phyloP scores from a whole-genome alignment of 345 rosid genomes.

The Arabis hirsuta region DNA sequence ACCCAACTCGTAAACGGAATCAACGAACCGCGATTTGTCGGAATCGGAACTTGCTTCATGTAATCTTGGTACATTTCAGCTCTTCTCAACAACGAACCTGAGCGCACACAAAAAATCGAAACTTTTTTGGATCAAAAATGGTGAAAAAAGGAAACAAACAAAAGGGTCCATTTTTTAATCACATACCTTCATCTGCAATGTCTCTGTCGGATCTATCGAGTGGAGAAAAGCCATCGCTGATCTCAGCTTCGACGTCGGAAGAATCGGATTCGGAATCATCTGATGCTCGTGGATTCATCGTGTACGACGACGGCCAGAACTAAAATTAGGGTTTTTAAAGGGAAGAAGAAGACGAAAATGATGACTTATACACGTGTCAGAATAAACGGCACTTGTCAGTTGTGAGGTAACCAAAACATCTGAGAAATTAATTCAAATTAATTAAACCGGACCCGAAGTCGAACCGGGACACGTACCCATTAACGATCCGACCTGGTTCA shows the following conservation, averaged over 20 bases:
- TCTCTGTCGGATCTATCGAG: conserved; percentile 38
- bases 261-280: conserved; percentile 54
- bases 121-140: neutral
- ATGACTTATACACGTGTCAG: conserved; percentile 33
- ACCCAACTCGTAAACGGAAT: conserved; percentile 81
- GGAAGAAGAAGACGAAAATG: conserved; percentile 11
- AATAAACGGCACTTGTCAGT: conserved; percentile 16
- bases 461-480: conserved; percentile 1
- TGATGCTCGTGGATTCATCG: conserved; percentile 45
- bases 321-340: conserved; percentile 17
- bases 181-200: conserved; percentile 53
- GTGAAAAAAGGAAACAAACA: neutral
- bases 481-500: neutral
- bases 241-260: conserved; percentile 53
- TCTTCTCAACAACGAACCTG: conserved; percentile 38
- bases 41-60: conserved; percentile 73
- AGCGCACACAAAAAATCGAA: conserved; percentile 5
- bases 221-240: conserved; percentile 37
- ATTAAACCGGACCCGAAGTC: neutral
- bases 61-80: conserved; percentile 86
- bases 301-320: conserved; percentile 17
- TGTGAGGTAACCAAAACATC: conserved; percentile 1
- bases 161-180: neutral
- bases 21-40: conserved; percentile 65
- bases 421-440: neutral